Percentiles rank a stretch among this genome's conserved stretches.
Evolutionary conservation across 2,329 filamentous ascomycete genomes (phyloP).

Genomic region (Penicillium sp.): DNA sequence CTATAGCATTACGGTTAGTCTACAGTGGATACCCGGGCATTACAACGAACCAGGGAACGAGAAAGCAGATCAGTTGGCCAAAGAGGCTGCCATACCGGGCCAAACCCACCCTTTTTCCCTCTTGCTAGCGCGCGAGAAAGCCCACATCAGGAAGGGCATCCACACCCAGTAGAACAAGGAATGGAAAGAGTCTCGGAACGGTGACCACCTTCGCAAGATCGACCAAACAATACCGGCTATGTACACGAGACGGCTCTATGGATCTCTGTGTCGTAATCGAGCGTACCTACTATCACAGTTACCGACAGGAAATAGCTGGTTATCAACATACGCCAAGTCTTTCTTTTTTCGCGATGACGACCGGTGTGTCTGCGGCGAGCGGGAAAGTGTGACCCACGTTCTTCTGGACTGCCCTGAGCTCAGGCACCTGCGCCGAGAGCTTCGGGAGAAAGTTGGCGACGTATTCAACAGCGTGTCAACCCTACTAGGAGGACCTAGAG

Average conservation of each 20-base stretch:
- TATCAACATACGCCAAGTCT: conserved; percentile 1
- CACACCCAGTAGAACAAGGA: conserved; percentile 2
- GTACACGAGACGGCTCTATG: conserved; percentile 8
- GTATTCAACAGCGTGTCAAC: conserved; percentile 26
- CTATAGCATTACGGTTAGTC: conserved; percentile 10
- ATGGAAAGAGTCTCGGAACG: not conserved
- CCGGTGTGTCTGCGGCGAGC: conserved; percentile 13
- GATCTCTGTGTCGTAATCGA: not conserved
- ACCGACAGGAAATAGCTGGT: not conserved
- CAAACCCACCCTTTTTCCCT: conserved; percentile 1
- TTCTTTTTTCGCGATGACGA: not conserved
- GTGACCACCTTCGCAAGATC: conserved; percentile 7
- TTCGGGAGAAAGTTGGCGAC: conserved; percentile 22
- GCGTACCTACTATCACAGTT: not conserved
- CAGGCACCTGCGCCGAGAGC: conserved; percentile 12
- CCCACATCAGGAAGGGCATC: not conserved
- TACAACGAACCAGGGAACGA: conserved; percentile 10
- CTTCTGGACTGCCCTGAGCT: conserved; percentile 23
- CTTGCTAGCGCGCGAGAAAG: not conserved
- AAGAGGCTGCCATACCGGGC: conserved; percentile 8
- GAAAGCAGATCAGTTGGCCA: conserved; percentile 6
- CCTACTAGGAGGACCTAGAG: conserved; percentile 27
- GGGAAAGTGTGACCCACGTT: conserved; percentile 25
- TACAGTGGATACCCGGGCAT: conserved; percentile 17
- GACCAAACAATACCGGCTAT: conserved; percentile 4